Base-by-base conservation (phyloP, 2,329 filamentous ascomycete genomes). In the Neofusicoccum cordaticola region DNA sequence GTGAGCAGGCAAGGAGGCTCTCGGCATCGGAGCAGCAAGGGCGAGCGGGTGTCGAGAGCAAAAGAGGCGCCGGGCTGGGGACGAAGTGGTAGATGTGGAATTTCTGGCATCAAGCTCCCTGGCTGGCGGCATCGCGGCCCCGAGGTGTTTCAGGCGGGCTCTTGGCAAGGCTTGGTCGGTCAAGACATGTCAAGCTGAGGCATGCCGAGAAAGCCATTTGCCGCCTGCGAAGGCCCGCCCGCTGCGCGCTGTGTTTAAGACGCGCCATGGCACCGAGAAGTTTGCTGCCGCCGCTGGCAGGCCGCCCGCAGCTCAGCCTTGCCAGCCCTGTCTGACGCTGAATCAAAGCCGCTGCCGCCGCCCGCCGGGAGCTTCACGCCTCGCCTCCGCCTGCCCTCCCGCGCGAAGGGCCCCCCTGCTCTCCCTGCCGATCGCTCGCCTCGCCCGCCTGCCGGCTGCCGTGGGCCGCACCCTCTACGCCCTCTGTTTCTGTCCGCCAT, bases 121-220 rank as follows among this genome's bases (percentile, higher is more conserved):
- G 52, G 52, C 52, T 53, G 51, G 51, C 45, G 45, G 45, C 45
- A 48, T 48, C 17, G 17, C 47, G 22, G 47, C 22, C 27, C 27
- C 47, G 22, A 34, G 17, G 17, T n/a, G 37, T 57, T 57, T 41
- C 37, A 41, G 34, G 52, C 52, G 22, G 52, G 19, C 37, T 44
- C 56, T 60, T 60, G 56, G 56, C 56, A 60, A 60, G 31, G 53
- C 53, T 58, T 58, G 53, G 53, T 58, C 17, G 12, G 37, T 57
- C 39, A 56, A 57, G 52, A 57, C 9, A 57, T 57, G 39, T 57
- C 52, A 31, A 57, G 52, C 39, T 57, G 52, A 57, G 52, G 52
- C 37, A 17, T 8, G 39, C 37, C 52, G 52, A 57, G 19, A 44
- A 35, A 7, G 53, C 35, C 52, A 19, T 44, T 7, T 45, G 19